A percentile compares a stretch with the other conserved stretches of the same genome.
Conservation (phyloP, 2,329 filamentous ascomycete species). For the Leptographium radiaticola region DNA sequence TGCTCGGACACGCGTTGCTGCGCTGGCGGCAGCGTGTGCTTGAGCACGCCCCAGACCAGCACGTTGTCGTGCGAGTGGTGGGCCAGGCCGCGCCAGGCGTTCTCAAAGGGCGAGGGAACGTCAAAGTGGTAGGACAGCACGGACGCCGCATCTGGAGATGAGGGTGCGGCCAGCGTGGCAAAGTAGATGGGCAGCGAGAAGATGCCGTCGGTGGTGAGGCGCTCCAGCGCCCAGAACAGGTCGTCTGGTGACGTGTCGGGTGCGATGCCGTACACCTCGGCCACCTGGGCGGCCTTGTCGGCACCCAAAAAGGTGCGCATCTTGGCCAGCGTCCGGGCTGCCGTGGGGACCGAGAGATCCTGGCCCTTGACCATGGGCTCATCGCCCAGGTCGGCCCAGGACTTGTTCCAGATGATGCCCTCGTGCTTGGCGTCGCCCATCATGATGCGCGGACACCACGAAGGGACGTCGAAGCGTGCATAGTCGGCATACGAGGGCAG, state of each 20-base stretch:
- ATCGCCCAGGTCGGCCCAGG: constrained; percentile 1
- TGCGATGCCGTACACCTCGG: constrained; percentile 3
- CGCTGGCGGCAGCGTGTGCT: constrained; percentile 3
- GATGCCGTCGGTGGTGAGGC: constrained; percentile 10
- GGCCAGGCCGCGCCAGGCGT: constrained; percentile 12
- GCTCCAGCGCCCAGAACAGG: constrained; percentile 9
- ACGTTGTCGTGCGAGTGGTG: constrained; percentile 14
- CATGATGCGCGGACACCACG: constrained; percentile 11
- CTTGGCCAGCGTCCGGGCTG: constrained; percentile 1
- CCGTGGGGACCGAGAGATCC: constrained; percentile 3
- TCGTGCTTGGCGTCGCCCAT: constrained; percentile 12
- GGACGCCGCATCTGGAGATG: neutral
- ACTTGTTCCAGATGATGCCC: constrained; percentile 15
- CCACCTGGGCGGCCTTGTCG: neutral
- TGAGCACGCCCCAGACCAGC: constrained; percentile 10
- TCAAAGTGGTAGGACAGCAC: constrained; percentile 13
- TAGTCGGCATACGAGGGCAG: constrained; percentile 4
- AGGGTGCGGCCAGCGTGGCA: neutral
- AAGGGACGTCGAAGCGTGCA: neutral
- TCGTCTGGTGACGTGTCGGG: neutral
- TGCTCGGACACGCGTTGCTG: neutral
- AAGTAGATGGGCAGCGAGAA: constrained; percentile 9
- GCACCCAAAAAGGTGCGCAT: constrained; percentile 1
- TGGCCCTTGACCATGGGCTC: neutral
- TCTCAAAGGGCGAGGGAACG: constrained; percentile 12